Evolutionary conservation across 805 yeast genomes (phyloP).

Genomic region (Yamadazyma laniorum): DNA sequence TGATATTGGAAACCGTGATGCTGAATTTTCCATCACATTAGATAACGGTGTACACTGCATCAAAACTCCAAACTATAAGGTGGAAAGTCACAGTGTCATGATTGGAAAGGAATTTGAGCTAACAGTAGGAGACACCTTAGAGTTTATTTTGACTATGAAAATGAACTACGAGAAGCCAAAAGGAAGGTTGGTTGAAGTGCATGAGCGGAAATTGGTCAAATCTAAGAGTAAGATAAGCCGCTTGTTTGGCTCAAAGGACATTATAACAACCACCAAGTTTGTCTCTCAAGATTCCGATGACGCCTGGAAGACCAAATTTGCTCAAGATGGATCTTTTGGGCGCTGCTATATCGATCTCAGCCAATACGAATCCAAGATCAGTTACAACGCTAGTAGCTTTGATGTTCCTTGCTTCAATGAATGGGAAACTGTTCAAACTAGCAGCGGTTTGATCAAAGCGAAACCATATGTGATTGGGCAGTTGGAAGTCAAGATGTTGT

Average conservation of each 20-base stretch:
- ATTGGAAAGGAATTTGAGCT: slow-evolving; percentile 79
- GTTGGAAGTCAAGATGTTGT: slow-evolving; percentile 66
- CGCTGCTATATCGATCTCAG: slow-evolving; percentile 66
- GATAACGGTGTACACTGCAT: slow-evolving; percentile 85
- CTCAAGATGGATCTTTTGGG: slow-evolving; percentile 88
- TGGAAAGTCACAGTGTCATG: slow-evolving; percentile 29
- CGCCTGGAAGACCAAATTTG: slow-evolving; percentile 62
- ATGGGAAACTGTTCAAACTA: slow-evolving; percentile 55
- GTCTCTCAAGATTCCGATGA: slow-evolving; percentile 55
- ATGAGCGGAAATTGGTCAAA: slow-evolving; percentile 52
- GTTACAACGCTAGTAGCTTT: slow-evolving; percentile 51
- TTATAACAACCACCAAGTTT: slow-evolving; percentile 48
- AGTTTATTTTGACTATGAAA: slow-evolving; percentile 71
- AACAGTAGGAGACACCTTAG: slow-evolving; percentile 57
- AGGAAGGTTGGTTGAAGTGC: slow-evolving; percentile 56
- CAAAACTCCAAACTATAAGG: slow-evolving; percentile 54
- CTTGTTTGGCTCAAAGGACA: slow-evolving; percentile 47
- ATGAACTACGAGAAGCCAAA: slow-evolving; percentile 53
- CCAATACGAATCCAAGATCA: slow-evolving; percentile 54
- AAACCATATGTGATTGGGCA: slow-evolving; percentile 64
- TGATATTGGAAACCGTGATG: slow-evolving; percentile 43
- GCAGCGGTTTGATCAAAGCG: slow-evolving; percentile 25
- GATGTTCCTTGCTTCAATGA: slow-evolving; percentile 71
- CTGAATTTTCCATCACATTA: slow-evolving; percentile 51
- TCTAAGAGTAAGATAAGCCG: slow-evolving; percentile 46